Percentiles rank a stretch among this genome's conserved stretches.
phyloP scores from a whole-genome alignment of 371 early-diverging fungal species.

The Vairimorpha necatrix region DNA sequence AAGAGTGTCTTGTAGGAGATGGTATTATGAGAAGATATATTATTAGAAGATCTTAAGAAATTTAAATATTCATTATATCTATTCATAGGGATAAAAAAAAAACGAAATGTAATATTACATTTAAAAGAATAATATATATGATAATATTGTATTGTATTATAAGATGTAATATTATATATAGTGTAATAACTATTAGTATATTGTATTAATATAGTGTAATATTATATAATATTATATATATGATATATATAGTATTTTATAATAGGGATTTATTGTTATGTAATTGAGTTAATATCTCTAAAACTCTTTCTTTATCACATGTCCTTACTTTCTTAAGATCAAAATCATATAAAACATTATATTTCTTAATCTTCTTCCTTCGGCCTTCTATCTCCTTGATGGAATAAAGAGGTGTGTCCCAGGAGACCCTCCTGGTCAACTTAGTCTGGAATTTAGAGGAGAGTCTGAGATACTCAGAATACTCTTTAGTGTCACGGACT shows the following conservation, averaged over 20 bases:
- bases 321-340: not conserved
- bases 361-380: not conserved
- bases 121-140: too few relatives aligned
- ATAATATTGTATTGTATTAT: too few relatives aligned
- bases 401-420: conserved; percentile 5
- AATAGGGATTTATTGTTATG: not conserved
- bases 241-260: too few relatives aligned
- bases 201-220: too few relatives aligned
- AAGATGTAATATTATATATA: too few relatives aligned
- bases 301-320: not conserved
- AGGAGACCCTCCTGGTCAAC: conserved; percentile 2
- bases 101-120: not conserved
- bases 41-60: not conserved
- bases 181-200: too few relatives aligned
- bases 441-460: too few relatives aligned
- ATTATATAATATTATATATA: too few relatives aligned
- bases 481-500: not conserved
- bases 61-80: conserved; percentile 34
- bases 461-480: not conserved
- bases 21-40: too few relatives aligned
- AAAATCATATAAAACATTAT: not conserved
- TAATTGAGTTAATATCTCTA: not conserved
- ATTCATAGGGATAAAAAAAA: conserved; percentile 34
- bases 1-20: conserved; percentile 29
- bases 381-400: conserved; percentile 28